These are phyloP conservation scores for Bryoerythrophyllum caledonicum DNA, from an alignment of 225 moss, liverwort and hornwort genomes.

Conservation along the genomic window DNA sequence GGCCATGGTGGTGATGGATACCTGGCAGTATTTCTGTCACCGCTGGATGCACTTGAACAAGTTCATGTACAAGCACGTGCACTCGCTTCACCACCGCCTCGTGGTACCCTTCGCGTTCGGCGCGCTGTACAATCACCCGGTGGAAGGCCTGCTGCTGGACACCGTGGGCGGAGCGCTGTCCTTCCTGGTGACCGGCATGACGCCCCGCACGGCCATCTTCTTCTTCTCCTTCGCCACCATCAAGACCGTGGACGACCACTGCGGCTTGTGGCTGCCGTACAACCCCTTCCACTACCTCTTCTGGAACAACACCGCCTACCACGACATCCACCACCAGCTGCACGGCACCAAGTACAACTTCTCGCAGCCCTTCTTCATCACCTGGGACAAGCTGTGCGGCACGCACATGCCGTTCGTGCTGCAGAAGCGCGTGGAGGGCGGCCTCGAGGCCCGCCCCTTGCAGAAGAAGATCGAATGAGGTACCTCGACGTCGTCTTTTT, in stretches of 20 bases:
- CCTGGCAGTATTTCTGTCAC: constrained; percentile 94
- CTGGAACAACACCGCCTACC: constrained; percentile 94
- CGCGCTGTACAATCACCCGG: constrained; percentile 92
- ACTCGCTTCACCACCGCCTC: constrained; percentile 84
- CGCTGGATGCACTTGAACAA: constrained; percentile 90
- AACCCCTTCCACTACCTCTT: constrained; percentile 85
- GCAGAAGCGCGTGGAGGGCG: constrained; percentile 79
- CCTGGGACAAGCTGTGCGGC: constrained; percentile 80
- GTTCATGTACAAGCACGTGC: constrained; percentile 84
- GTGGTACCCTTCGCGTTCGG: constrained; percentile 92
- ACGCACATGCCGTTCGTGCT: constrained; percentile 84
- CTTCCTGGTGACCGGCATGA: constrained; percentile 87
- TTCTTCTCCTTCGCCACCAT: constrained; percentile 93
- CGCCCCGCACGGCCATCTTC: constrained; percentile 82
- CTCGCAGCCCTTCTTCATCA: constrained; percentile 90
- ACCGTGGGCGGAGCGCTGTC: constrained; percentile 84
- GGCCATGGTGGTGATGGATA: constrained; percentile 93
- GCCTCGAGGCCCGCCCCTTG: constrained; percentile 69
- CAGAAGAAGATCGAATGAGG: constrained; percentile 53
- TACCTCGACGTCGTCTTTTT: too few relatives aligned
- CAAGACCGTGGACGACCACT: constrained; percentile 93
- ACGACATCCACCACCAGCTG: constrained; percentile 94
- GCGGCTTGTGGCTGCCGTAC: constrained; percentile 82
- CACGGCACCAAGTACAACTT: constrained; percentile 92
- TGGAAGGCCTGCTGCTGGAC: constrained; percentile 83